Evolutionary conservation across 345 rosid species (phyloP), one percentile per base, ranked within the genome.

Genomic region (rapeseed (Brassica napus)): DNA sequence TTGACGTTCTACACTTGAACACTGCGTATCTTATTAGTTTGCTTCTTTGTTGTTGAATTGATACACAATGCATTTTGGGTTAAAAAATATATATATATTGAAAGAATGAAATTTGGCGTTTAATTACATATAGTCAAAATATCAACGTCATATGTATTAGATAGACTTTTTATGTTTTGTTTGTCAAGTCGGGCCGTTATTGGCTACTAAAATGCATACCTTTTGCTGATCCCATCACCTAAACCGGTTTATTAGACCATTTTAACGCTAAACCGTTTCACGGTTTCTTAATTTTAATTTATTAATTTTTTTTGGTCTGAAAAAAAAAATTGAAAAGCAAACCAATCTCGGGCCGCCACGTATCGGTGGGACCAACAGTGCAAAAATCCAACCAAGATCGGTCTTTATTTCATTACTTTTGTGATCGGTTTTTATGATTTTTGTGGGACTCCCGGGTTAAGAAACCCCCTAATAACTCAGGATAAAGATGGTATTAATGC

Each of bases 1-100:
- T 61, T 8, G 31, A 15, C 71, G 31, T 71, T 71, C 49, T 21
- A 71, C 31, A 16, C 63, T 31, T 47, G 34, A 31, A 42, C 44
- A 76, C 31, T 76, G 59, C 52, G 37, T 31, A 21, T 18, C 69
- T 54, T 71, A 63, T 54, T 71, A 63, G 60, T 71, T 77, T 77
- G 44, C 35, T 65, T 71, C 18, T 65, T 78, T 14, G 16, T 71
- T 71, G 72, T 78, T 55, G 47, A 55, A 72, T 14, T 65, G 34
- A 78, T 34, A 10, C 66, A 39, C 59, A 14, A 55, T 0, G 55
- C 64, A 14, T 35, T 35, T 49, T 77, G 55, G 55, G 11, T 26
- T 35, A 21, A 21, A 21, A 21, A 21, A 21, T 21, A 21, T 21
- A 21, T 21, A 21, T 21, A 21, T 21, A 23, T 23, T 23, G 24